These are phyloP conservation scores for Bacidia gigantensis DNA, from an alignment of 495 filamentous ascomycete species.

Conservation along the genomic window DNA sequence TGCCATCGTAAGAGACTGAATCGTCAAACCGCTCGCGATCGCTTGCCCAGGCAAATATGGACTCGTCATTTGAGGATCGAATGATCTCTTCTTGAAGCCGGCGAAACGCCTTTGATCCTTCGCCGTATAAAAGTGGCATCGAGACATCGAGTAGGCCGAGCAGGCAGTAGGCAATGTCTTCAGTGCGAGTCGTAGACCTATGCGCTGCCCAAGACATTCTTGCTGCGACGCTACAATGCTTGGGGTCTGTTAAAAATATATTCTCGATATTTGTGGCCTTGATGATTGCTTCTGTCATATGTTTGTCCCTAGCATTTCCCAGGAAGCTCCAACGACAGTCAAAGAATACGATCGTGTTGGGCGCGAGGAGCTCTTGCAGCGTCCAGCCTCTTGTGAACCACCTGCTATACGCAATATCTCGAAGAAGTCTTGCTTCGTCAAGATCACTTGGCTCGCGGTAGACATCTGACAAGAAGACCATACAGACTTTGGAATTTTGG, in stretches of 20 bases:
- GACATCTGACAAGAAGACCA: constrained; percentile 20
- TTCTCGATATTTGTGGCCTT: constrained; percentile 18
- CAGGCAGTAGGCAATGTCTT: constrained; percentile 25
- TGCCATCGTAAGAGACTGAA: background rate
- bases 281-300: background rate
- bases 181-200: constrained; percentile 18
- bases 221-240: constrained; percentile 12
- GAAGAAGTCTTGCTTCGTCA: background rate
- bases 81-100: constrained; percentile 23
- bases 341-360: constrained; percentile 20
- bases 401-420: background rate
- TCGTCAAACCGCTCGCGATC: background rate
- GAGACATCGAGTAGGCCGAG: constrained; percentile 23
- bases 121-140: constrained; percentile 26
- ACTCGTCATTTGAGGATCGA: constrained; percentile 13
- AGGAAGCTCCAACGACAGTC: constrained; percentile 16
- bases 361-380: constrained; percentile 28
- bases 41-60: constrained; percentile 17
- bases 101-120: constrained; percentile 21
- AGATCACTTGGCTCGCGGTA: background rate
- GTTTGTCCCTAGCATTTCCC: constrained; percentile 15
- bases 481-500: constrained; percentile 14
- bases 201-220: constrained; percentile 23
- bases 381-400: constrained; percentile 34
- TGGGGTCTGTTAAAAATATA: background rate